Conservation (phyloP, 352 stramenopile genomes). For the Achlya hypogyna region DNA sequence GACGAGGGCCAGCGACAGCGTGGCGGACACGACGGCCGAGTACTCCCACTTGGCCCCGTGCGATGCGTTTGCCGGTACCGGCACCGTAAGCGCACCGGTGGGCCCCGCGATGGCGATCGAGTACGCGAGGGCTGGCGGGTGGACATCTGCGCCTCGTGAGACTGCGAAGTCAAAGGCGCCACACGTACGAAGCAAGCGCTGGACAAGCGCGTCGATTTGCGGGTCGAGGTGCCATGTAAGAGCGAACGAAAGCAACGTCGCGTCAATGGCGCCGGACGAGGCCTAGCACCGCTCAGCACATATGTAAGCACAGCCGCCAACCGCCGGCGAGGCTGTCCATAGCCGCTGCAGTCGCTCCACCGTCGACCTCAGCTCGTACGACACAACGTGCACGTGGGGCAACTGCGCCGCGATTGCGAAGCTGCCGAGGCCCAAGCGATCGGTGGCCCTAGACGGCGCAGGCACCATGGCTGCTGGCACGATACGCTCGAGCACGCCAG, state of each 20-base stretch:
- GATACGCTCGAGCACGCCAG: conserved; percentile 59
- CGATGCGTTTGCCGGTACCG: conserved; percentile 34
- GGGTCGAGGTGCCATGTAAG: conserved; percentile 62
- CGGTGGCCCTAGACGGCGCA: conserved; percentile 25
- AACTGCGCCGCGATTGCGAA: background rate
- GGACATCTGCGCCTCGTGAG: background rate
- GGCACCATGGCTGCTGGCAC: conserved; percentile 46
- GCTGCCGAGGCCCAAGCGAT: background rate
- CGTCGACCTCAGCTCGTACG: conserved; percentile 44
- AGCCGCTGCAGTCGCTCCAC: conserved; percentile 25
- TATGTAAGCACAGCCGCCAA: conserved; percentile 30
- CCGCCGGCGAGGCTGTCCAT: background rate
- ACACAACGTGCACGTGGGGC: conserved; percentile 23
- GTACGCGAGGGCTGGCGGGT: conserved; percentile 40
- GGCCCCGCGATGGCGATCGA: conserved; percentile 57
- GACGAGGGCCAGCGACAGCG: conserved; percentile 8
- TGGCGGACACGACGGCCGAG: conserved; percentile 11
- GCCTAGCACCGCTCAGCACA: background rate
- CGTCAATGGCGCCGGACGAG: background rate
- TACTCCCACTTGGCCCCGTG: conserved; percentile 14
- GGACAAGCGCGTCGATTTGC: conserved; percentile 57
- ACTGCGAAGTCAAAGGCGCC: background rate
- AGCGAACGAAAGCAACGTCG: conserved; percentile 52
- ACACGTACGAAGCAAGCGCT: conserved; percentile 22
- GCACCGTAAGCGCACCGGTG: conserved; percentile 58